Evolutionary conservation across 2,329 filamentous ascomycete species (phyloP), one percentile per base, ranked within the genome.

Genomic region (Fusarium cicatricum): DNA sequence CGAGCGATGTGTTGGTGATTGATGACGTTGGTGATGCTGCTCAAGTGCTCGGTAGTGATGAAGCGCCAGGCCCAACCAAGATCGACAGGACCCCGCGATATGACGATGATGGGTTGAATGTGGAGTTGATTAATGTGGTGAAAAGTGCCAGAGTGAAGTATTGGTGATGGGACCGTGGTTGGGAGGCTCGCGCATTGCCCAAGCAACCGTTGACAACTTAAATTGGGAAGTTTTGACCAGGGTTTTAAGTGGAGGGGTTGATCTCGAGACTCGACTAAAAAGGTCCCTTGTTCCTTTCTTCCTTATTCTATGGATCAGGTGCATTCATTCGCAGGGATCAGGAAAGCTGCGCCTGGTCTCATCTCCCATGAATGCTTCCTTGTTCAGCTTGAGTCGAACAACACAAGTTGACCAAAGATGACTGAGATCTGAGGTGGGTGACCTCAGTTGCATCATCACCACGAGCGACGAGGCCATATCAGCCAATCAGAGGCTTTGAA

Each of bases 201-300:
- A 68, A 68, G 65, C 65, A 68, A 68, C 64, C 57, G 46, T 38
- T 16, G 43, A 51, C 46, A 42, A 21, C 31, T 47, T 38, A 33
- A 55, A 46, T 26, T 11, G 34, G 39, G 51, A 52, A 37, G 14
- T 41, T 29, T 37, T 46, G n/a, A 52, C 44, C 40, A 41, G 54
- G 48, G 52, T 46, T 38, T n/a, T 50, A 38, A 62, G 55, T 60
- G 53, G 42, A 64, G 51, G 55, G 50, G 52, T 37, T 34, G 33
- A 40, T 46, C 29, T 17, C 40, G 38, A 21, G 14, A 21, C 11
- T 29, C 15, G 21, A 23, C 4, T 7, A 7, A 23, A 19, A 28
- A 2, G 47, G n/a, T 16, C 21, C 15, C 19, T n/a, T 49, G 21
- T 26, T 21, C 4, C 5, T 37, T 26, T 34, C 7, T 17, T 47